Conservation (phyloP, 2,329 filamentous ascomycete genomes). For the Sporothrix humicola region DNA sequence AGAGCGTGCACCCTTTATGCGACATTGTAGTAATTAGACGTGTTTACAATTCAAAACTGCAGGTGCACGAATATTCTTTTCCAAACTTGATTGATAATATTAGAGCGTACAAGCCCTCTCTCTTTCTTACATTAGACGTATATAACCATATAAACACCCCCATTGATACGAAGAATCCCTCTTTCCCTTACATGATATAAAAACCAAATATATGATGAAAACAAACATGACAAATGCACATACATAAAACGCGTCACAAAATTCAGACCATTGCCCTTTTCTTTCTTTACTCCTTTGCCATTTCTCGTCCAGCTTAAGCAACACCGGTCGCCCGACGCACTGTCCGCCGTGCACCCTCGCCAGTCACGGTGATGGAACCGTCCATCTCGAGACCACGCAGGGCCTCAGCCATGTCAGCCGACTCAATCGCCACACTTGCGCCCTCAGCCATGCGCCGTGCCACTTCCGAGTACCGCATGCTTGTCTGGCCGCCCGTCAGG, state of each 20-base stretch:
- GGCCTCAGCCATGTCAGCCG: slow-evolving; percentile 80
- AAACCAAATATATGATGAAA: neutral
- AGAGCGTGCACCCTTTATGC: neutral
- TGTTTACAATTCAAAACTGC: too few species aligned
- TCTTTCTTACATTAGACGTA: neutral
- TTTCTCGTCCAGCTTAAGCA: slow-evolving; percentile 38
- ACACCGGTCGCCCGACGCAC: slow-evolving; percentile 74
- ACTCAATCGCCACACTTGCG: slow-evolving; percentile 73
- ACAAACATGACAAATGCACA: slow-evolving; percentile 19
- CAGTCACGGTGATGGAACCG: slow-evolving; percentile 77
- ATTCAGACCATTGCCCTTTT: neutral
- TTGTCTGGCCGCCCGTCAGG: slow-evolving; percentile 65
- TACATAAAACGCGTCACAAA: slow-evolving; percentile 8
- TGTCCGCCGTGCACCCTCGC: slow-evolving; percentile 82
- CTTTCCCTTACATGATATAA: neutral
- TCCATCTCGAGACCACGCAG: slow-evolving; percentile 83
- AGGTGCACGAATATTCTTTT: too few species aligned
- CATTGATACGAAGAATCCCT: neutral
- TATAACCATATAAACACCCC: slow-evolving; percentile 15
- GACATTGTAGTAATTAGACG: too few species aligned
- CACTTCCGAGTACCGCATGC: slow-evolving; percentile 79
- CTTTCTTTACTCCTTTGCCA: neutral
- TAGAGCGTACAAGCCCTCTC: neutral
- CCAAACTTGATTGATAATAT: neutral
- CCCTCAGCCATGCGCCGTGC: slow-evolving; percentile 73